phyloP scores from a whole-genome alignment of 768 basidiomycete genomes.

The Fomitopsis pulvina region DNA sequence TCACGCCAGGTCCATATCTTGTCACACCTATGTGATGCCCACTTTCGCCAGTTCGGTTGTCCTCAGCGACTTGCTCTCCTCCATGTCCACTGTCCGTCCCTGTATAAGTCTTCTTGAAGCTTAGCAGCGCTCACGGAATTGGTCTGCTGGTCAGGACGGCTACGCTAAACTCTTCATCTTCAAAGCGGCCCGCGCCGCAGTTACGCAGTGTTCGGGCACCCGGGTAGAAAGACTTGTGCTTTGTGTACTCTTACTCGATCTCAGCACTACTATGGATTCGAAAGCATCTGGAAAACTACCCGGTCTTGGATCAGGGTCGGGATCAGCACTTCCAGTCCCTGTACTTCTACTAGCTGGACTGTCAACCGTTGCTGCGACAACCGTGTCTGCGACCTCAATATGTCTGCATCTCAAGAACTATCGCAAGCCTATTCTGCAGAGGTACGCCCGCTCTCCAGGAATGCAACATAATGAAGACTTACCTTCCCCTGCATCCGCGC shows the following conservation, averaged over 20 bases:
- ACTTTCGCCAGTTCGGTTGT: too few relatives aligned
- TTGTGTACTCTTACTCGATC: not conserved
- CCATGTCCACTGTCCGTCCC: too few relatives aligned
- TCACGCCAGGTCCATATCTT: too few relatives aligned
- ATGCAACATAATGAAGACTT: not conserved
- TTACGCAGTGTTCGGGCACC: too few relatives aligned
- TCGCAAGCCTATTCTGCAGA: slow-evolving; percentile 71
- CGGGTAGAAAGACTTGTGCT: not conserved
- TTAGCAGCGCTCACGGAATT: too few relatives aligned
- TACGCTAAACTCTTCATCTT: too few relatives aligned
- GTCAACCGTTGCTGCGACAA: slow-evolving; percentile 61
- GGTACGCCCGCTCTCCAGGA: slow-evolving; percentile 36
- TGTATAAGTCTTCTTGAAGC: too few relatives aligned
- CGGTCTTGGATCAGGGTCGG: slow-evolving; percentile 37
- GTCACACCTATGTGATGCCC: too few relatives aligned
- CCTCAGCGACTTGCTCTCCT: too few relatives aligned
- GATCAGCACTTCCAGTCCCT: slow-evolving; percentile 37
- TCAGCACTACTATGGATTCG: not conserved
- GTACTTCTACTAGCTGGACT: slow-evolving; percentile 60
- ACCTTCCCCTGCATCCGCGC: not conserved
- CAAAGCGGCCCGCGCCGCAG: too few relatives aligned
- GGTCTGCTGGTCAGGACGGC: too few relatives aligned
- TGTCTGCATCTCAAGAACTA: slow-evolving; percentile 82
- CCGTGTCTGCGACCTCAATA: slow-evolving; percentile 70
- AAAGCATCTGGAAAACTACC: not conserved